Evolutionary conservation across 169 alveolate species (phyloP), one percentile per base, ranked within the genome.

Genomic region (Plasmodium gonderi): DNA sequence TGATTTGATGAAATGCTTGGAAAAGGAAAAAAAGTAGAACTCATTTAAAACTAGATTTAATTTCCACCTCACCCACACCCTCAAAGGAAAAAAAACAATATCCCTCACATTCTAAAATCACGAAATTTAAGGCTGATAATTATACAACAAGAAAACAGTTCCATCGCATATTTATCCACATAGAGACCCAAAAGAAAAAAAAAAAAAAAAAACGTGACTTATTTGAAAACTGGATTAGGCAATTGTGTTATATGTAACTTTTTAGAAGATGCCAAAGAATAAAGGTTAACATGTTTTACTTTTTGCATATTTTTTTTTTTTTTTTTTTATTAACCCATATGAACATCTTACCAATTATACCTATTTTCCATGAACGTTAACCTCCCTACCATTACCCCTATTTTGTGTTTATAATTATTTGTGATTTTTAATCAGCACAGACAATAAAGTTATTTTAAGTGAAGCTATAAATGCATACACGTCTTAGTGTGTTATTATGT

Each of bases 191-290:
- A 23, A 12, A 17, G 38, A 20, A 60, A 60, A 40, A 44, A 20
- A 17, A 45, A 29, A 12, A 14, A 12, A 51, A 77, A 31, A 5
- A 42, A 42, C 36, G 17, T 7, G 31, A 8, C 42, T 17, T 29
- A 79, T 20, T 79, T 79, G 54, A 47, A 51, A 68, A 79, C 33
- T 42, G 12, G 2, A 17, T 54, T 20, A 38, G 67, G 23, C 20
- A 76, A 40, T 31, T 23, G 4, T 76, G 29, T 67, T 77, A 23
- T 67, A 69, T 81, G 91, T 81, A 26, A 68, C 12, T 31, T 29
- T 75, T 64, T 60, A 31, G 79, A 85, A 72, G 45, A 85, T 85
- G 92, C 92, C 92, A 85, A 85, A 85, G 69, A 85, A 85, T 75
- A 85, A 85, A 85, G 92, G 92, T 85, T 69, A 82, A 38, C 36